phyloP scores from a whole-genome alignment of 352 stramenopile genomes.

The Phytophthora citricola region DNA sequence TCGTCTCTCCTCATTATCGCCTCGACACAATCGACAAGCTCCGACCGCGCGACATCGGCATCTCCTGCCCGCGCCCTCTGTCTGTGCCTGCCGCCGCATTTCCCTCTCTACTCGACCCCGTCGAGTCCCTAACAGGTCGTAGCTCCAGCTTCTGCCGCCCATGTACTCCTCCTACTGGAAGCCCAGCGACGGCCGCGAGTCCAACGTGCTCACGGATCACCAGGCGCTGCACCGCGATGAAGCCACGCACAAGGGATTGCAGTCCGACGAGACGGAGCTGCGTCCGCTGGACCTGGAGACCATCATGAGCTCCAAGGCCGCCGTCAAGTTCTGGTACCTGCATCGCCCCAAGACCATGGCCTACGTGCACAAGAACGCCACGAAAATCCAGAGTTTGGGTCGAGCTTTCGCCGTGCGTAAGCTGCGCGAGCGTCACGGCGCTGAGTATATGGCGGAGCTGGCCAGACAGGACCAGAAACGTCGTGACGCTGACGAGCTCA shows the following conservation, averaged over 20 bases:
- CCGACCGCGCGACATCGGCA: conserved; percentile 20
- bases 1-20: conserved; percentile 34
- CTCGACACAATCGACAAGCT: conserved; percentile 23
- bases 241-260: conserved; percentile 74
- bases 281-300: conserved; percentile 86
- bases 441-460: conserved; percentile 83
- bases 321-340: conserved; percentile 91
- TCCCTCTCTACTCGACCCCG: conserved; percentile 37
- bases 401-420: conserved; percentile 81
- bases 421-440: conserved; percentile 76
- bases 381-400: conserved; percentile 84
- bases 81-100: conserved; percentile 20
- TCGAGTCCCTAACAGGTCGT: conserved; percentile 24
- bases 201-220: conserved; percentile 80
- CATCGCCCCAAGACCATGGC: conserved; percentile 91
- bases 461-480: conserved; percentile 69
- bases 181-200: conserved; percentile 75
- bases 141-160: background rate
- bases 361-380: conserved; percentile 90
- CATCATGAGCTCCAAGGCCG: conserved; percentile 88
- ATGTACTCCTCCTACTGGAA: conserved; percentile 92
- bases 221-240: conserved; percentile 84
- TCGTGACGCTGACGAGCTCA: conserved; percentile 66
- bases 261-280: conserved; percentile 83
- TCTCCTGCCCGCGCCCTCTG: background rate